Base-by-base conservation (phyloP, 2,329 filamentous ascomycete genomes). In the Akanthomyces muscarius region DNA sequence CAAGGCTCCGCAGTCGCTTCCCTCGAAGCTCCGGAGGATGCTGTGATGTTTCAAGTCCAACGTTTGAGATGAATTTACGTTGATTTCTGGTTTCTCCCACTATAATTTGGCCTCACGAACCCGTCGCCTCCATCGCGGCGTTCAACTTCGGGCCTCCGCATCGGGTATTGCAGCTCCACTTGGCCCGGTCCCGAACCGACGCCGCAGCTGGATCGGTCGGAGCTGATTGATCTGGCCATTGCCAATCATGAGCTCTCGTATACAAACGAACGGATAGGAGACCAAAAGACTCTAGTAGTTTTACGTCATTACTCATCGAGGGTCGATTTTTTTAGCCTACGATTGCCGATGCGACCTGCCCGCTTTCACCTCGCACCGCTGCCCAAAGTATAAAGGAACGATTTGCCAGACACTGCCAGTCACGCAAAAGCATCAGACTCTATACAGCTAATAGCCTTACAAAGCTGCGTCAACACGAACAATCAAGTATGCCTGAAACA, bases 161-260 rank as follows among this genome's bases (percentile, higher is more conserved):
- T 60, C 57, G 57, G 57, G 57, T 60, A 52, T 52, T 42, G n/a
- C 5, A 21, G 23, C 33, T 41, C 47, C 57, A 48, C 57, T 52
- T 60, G 57, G 45, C 57, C 57, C 45, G 57, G 51, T 21, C 36
- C 57, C 33, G 23, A 51, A 7, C 45, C 54, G 42, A 48, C 3
- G 41, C 16, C 21, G 4, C 21, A n/a, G 53, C 36, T 51, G n/a
- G 21, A 8, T 18, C 4, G 5, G 30, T 36, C n/a, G 14, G 25
- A 14, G 18, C 36, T 30, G 41, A 44, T 44, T 10, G 23, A 59
- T 41, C 18, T 48, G 5, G 30, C 33, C 28, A 18, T 38, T 16
- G 7, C 50, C 30, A 7, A 38, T 18, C 11, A 16, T 18, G 25
- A 45, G 30, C 30, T 30, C 23, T 33, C n/a, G 30, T 36, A 8